These are phyloP conservation scores for Tricholoma bakamatsutake DNA, from an alignment of 768 basidiomycete genomes.

Conservation along the genomic window DNA sequence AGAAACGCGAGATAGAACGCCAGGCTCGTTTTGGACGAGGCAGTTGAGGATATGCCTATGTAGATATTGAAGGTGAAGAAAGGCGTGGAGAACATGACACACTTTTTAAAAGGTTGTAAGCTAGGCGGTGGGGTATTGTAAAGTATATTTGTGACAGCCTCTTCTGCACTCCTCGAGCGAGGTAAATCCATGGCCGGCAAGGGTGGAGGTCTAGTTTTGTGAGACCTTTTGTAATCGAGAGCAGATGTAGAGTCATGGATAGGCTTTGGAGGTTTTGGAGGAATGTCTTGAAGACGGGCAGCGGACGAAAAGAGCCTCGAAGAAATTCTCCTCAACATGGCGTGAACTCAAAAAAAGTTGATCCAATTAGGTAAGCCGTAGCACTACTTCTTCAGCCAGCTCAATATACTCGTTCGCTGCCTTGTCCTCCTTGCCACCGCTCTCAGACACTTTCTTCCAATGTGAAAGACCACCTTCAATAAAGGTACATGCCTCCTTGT, in stretches of 20 bases:
- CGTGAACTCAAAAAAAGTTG: slow-evolving; percentile 1
- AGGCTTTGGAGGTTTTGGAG: slow-evolving; percentile 68
- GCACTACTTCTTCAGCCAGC: slow-evolving; percentile 64
- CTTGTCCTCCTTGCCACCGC: slow-evolving; percentile 40
- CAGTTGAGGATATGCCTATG: slow-evolving; percentile 92
- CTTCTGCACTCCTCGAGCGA: slow-evolving; percentile 79
- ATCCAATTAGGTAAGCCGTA: slow-evolving; percentile 20
- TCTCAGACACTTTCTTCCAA: slow-evolving; percentile 71
- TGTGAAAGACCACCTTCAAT: slow-evolving; percentile 73
- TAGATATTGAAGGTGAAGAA: slow-evolving; percentile 1
- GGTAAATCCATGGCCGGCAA: slow-evolving; percentile 85
- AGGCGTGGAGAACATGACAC: slow-evolving; percentile 17
- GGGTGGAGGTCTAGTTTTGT: slow-evolving; percentile 71
- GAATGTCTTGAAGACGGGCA: slow-evolving; percentile 17
- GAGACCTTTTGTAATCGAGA: slow-evolving; percentile 81
- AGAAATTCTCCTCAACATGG: slow-evolving; percentile 18
- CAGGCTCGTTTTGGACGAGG: slow-evolving; percentile 98
- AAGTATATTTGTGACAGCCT: slow-evolving; percentile 95
- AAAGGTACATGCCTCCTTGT: slow-evolving; percentile 73
- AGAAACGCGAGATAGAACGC: slow-evolving; percentile 96
- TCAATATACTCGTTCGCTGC: slow-evolving; percentile 56
- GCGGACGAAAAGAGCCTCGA: slow-evolving; percentile 36
- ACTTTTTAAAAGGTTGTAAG: slow-evolving; percentile 91
- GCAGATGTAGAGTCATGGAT: slow-evolving; percentile 95
- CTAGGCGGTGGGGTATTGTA: slow-evolving; percentile 95